Base-by-base conservation (phyloP, 2,329 filamentous ascomycete species). In the Sporothrix globosa region DNA sequence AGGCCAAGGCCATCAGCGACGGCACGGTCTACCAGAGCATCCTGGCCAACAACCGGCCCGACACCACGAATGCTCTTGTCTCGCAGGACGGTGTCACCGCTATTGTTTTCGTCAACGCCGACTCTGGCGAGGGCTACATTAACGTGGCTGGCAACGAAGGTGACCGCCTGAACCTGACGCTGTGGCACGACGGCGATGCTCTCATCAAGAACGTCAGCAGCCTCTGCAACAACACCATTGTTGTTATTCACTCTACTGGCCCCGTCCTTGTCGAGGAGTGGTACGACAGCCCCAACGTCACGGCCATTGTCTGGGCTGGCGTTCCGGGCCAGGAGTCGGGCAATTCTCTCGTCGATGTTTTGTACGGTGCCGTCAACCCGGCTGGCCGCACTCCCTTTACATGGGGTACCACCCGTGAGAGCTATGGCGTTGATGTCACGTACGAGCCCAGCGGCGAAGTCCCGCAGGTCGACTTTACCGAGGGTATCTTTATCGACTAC, bases 81-180 rank as follows among this genome's bases (percentile, higher is more conserved):
- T 81, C 82, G 10, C 85, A 91, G 75, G 84, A 86, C n/a, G 82
- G 88, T 70, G 89, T 88, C 17, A 89, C 90, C 0, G 83, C 94
- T 73, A 86, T 99, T 54, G 93, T 97, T 13, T 98, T 98, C 76
- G 94, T 92, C 76, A 97, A 97, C 75, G 90, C 93, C 17, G 86
- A 94, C 77, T 87, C 91, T 3, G 95, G 95, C 68, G 96, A 98
- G 81, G 93, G 92, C 6, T 97, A 88, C 81, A 93, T 98, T 76
- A 85, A 82, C 39, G 87, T 96, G 1, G 95, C 94, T 73, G 91
- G 88, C 69, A 97, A 97, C 78, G 83, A 85, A 71, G 96, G 96
- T 71, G 95, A 98, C 79, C 90, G 96, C 68, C 93, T 94, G 76
- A 97, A 99, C 81, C 84, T 99, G 50, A 97, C 93, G 0, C 84